phyloP scores from a whole-genome alignment of 2,329 filamentous ascomycete genomes.

The Cadophora luteo-olivacea region DNA sequence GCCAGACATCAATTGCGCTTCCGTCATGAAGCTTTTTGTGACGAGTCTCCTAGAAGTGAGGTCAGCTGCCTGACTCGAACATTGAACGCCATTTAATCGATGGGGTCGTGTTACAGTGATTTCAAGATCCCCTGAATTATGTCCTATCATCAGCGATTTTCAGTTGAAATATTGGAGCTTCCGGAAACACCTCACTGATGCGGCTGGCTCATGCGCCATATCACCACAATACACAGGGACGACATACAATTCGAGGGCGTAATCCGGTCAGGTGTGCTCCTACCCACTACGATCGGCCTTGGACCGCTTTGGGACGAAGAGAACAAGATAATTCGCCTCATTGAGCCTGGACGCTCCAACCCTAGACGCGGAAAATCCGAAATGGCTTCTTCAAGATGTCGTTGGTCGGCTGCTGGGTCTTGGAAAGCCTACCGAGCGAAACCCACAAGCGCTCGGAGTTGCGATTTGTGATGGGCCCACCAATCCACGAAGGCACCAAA shows the following conservation, averaged over 20 bases:
- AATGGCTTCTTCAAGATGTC: slow-evolving; percentile 2
- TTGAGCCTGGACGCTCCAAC: neutral
- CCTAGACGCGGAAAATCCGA: slow-evolving; percentile 1
- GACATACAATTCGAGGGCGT: neutral
- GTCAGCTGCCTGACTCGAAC: neutral
- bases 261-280: neutral
- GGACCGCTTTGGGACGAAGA: slow-evolving; percentile 13
- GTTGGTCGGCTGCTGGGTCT: slow-evolving; percentile 9
- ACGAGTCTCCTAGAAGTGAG: neutral
- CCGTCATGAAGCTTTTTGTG: neutral
- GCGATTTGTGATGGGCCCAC: slow-evolving; percentile 10
- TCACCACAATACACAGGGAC: neutral
- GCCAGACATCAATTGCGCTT: neutral
- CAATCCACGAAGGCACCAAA: neutral
- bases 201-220: neutral
- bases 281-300: slow-evolving; percentile 1
- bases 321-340: slow-evolving; percentile 1
- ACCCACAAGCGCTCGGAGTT: slow-evolving; percentile 14
- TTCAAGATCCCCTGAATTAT: neutral
- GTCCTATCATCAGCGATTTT: neutral
- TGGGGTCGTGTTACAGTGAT: neutral
- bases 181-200: neutral
- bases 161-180: neutral
- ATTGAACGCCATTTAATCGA: neutral
- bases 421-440: slow-evolving; percentile 2